Conservation (phyloP, 495 filamentous ascomycete species). For the Echria macrotheca region DNA sequence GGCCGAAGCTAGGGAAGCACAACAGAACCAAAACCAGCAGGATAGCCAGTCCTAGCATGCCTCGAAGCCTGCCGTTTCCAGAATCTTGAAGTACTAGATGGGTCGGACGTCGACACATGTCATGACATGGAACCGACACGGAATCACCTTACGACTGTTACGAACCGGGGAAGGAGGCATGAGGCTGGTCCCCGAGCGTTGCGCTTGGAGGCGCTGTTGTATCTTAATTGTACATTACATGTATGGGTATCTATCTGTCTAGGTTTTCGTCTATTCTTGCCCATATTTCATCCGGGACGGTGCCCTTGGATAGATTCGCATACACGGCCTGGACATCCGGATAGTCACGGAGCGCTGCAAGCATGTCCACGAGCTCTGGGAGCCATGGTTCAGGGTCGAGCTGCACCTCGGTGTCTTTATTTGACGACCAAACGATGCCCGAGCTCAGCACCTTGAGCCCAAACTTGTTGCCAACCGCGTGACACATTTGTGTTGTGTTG, state of each 20-base stretch:
- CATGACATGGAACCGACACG: too few species aligned
- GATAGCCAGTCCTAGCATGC: conserved; percentile 12
- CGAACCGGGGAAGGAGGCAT: too few species aligned
- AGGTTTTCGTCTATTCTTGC: conserved; percentile 43
- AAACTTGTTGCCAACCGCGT: conserved; percentile 52
- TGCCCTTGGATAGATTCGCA: conserved; percentile 49
- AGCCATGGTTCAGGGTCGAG: conserved; percentile 47
- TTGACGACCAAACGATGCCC: conserved; percentile 83
- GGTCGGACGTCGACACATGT: too few species aligned
- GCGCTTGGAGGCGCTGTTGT: too few species aligned
- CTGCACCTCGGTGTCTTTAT: conserved; percentile 66
- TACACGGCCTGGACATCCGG: conserved; percentile 65
- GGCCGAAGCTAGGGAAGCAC: conserved; percentile 41
- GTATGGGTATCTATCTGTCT: conserved; percentile 31
- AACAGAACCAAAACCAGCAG: conserved; percentile 20
- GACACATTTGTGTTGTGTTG: conserved; percentile 58
- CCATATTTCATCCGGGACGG: conserved; percentile 43
- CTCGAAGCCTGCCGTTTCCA: too few species aligned
- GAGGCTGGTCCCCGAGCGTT: too few species aligned
- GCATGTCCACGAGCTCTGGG: conserved; percentile 47
- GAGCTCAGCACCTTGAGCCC: conserved; percentile 60
- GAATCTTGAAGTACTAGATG: too few species aligned
- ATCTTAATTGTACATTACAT: too few species aligned
- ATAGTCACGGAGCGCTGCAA: conserved; percentile 51
- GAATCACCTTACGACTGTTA: too few species aligned